Evolutionary conservation across 208 protist species (phyloP).

Genomic region (Wallacemonas sp.): DNA sequence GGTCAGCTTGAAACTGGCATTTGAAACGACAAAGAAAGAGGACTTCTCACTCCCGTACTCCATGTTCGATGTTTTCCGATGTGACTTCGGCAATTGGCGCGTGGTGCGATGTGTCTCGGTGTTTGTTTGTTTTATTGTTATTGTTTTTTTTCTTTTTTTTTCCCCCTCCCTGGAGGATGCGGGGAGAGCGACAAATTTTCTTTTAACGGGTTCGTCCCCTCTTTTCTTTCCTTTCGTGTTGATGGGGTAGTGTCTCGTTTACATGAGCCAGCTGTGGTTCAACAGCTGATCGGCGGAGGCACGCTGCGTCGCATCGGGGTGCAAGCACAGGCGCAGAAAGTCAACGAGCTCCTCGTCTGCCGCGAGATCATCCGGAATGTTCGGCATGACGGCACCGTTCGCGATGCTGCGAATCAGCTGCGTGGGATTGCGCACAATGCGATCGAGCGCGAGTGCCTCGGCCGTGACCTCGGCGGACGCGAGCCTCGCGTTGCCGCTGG

Average conservation of each 20-base stretch:
- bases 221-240: background rate
- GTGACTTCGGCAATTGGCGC: no score
- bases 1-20: no score
- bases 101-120: no score
- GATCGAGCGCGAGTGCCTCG: slow-evolving; percentile 16
- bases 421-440: slow-evolving; percentile 29
- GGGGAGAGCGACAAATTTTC: background rate
- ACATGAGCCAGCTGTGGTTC: slow-evolving; percentile 54
- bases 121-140: no score
- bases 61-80: no score
- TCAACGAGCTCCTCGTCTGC: slow-evolving; percentile 36
- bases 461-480: background rate
- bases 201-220: background rate
- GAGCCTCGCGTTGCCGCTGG: background rate
- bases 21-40: no score
- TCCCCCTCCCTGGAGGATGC: no score
- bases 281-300: slow-evolving; percentile 44
- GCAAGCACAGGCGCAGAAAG: slow-evolving; percentile 45
- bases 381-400: slow-evolving; percentile 34
- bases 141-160: no score
- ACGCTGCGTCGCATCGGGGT: slow-evolving; percentile 38
- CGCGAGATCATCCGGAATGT: slow-evolving; percentile 40
- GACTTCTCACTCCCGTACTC: no score
- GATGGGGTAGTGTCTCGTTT: slow-evolving; percentile 15
- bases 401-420: slow-evolving; percentile 42